A percentile compares a stretch with the other conserved stretches of the same genome.
These are phyloP conservation scores for Venturia effusa DNA, from an alignment of 2,329 filamentous ascomycete species.

Conservation along the genomic window DNA sequence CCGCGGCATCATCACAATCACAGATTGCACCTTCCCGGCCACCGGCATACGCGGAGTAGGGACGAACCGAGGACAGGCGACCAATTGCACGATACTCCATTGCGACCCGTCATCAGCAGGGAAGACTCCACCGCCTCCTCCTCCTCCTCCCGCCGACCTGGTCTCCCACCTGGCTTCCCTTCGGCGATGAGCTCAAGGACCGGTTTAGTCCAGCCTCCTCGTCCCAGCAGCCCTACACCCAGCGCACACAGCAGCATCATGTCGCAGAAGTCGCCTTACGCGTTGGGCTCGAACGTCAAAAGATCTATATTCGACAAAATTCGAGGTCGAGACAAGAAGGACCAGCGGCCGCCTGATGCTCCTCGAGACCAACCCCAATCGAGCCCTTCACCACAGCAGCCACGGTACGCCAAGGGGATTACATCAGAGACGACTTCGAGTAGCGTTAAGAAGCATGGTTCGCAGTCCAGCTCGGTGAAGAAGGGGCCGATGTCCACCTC, in stretches of 20 bases:
- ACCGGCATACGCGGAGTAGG: constrained; percentile 57
- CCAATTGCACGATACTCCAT: constrained; percentile 36
- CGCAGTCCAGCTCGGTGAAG: neutral
- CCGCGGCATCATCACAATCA: constrained; percentile 35
- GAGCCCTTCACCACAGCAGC: constrained; percentile 28
- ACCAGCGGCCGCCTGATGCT: constrained; percentile 22
- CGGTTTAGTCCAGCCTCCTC: constrained; percentile 34
- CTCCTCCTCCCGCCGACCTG: constrained; percentile 42
- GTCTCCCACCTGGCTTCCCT: constrained; percentile 36
- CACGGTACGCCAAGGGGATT: constrained; percentile 19
- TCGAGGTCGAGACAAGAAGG: constrained; percentile 37
- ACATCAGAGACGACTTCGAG: constrained; percentile 20
- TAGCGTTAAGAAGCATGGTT: constrained; percentile 19
- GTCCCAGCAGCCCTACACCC: constrained; percentile 73
- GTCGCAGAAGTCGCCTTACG: constrained; percentile 29
- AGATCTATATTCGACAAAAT: constrained; percentile 44
- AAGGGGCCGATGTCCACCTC: constrained; percentile 14
- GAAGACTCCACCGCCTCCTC: constrained; percentile 56
- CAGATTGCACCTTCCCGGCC: constrained; percentile 54
- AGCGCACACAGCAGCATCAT: constrained; percentile 50
- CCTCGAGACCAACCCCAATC: constrained; percentile 31
- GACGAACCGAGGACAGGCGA: constrained; percentile 39
- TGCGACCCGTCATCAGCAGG: constrained; percentile 63
- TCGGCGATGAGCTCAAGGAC: constrained; percentile 41
- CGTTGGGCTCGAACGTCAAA: constrained; percentile 22